Percentiles rank a stretch among this genome's conserved stretches.
These are phyloP conservation scores for Martiniozyma abietophila DNA, from an alignment of 805 yeast species.

Conservation along the genomic window DNA sequence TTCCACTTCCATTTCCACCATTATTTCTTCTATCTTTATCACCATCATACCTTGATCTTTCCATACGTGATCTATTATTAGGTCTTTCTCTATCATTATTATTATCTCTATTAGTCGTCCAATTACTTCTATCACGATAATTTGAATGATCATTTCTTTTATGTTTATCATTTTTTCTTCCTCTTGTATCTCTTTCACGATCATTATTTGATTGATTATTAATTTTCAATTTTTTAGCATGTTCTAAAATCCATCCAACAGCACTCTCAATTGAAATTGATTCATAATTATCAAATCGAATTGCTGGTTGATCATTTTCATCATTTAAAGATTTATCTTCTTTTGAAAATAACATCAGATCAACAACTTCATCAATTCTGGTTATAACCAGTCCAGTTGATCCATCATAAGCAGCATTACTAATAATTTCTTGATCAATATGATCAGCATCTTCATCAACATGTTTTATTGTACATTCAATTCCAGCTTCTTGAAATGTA, in stretches of 20 bases:
- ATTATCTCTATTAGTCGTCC: slow-evolving; percentile 7
- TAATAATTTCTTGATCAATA: slow-evolving; percentile 39
- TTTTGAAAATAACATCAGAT: slow-evolving; percentile 64
- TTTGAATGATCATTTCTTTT: slow-evolving; percentile 1
- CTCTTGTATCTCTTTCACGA: slow-evolving; percentile 8
- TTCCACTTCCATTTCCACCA: slow-evolving; percentile 6
- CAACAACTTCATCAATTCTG: slow-evolving; percentile 39
- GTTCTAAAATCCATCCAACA: slow-evolving; percentile 38
- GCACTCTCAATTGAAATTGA: slow-evolving; percentile 61
- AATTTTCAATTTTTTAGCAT: slow-evolving; percentile 31
- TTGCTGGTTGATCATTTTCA: slow-evolving; percentile 28
- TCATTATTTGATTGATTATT: slow-evolving; percentile 19
- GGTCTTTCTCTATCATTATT: slow-evolving; percentile 11
- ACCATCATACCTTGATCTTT: not conserved
- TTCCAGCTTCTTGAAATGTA: slow-evolving; percentile 31
- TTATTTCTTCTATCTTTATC: slow-evolving; percentile 10
- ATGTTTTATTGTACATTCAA: slow-evolving; percentile 23
- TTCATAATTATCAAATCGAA: slow-evolving; percentile 76
- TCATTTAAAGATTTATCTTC: slow-evolving; percentile 33
- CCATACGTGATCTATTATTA: slow-evolving; percentile 1
- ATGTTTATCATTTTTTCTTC: slow-evolving; percentile 4
- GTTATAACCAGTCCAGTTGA: slow-evolving; percentile 62
- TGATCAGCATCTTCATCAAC: slow-evolving; percentile 22
- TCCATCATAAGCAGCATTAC: slow-evolving; percentile 76
- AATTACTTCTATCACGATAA: slow-evolving; percentile 7